phyloP scores from a whole-genome alignment of 2,329 filamentous ascomycete species.

The Aaosphaeria arxii region DNA sequence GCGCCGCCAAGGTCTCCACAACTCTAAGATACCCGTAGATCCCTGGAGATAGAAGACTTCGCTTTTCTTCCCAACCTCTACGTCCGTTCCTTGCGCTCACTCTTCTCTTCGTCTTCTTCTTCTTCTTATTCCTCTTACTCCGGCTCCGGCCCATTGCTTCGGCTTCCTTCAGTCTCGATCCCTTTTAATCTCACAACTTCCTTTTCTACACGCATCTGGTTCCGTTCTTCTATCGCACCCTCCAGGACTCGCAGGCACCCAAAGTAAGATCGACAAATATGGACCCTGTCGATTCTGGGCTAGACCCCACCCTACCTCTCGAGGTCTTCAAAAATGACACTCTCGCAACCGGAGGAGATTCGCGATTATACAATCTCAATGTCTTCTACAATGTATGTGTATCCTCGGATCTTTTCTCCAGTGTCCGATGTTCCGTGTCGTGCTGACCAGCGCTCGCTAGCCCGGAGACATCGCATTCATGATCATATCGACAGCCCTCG shows the following conservation, averaged over 20 bases:
- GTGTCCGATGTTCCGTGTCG: constrained; percentile 5
- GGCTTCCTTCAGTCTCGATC: background rate
- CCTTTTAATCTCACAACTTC: background rate
- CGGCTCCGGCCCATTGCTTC: background rate
- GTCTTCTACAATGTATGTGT: constrained; percentile 72
- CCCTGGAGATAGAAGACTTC: constrained; percentile 18
- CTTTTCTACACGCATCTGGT: background rate
- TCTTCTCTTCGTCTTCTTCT: constrained; percentile 7
- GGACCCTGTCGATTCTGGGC: constrained; percentile 18
- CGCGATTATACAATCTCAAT: constrained; percentile 70
- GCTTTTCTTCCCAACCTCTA: constrained; percentile 15
- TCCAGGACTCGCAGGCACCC: constrained; percentile 5
- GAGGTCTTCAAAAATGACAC: constrained; percentile 56
- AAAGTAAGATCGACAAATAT: constrained; percentile 18
- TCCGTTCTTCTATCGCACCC: background rate
- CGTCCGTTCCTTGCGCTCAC: constrained; percentile 21
- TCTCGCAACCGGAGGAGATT: constrained; percentile 62
- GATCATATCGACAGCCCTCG: constrained; percentile 70
- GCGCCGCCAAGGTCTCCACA: background rate
- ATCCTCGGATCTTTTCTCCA: constrained; percentile 5
- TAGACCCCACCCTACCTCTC: constrained; percentile 30
- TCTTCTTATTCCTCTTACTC: background rate
- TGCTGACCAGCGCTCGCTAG: constrained; percentile 44
- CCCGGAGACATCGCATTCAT: constrained; percentile 82
- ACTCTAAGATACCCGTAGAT: constrained; percentile 20